A percentile compares a stretch with the other conserved stretches of the same genome.
These are phyloP conservation scores for Lipomyces kockii DNA, from an alignment of 805 yeast genomes.

Conservation along the genomic window DNA sequence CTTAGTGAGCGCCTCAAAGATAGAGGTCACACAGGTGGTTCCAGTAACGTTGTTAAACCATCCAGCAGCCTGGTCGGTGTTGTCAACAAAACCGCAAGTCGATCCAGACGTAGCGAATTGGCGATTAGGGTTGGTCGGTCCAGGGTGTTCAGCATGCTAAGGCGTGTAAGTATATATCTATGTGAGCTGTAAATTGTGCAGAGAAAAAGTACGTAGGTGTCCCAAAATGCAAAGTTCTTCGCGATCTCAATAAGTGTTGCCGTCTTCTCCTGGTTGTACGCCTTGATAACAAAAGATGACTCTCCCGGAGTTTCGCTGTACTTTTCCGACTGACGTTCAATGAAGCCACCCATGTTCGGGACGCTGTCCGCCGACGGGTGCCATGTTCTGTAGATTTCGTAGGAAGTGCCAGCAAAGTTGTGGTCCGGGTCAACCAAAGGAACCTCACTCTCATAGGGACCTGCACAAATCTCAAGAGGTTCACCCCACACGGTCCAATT, in stretches of 20 bases:
- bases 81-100: conserved; percentile 10
- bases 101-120: conserved; percentile 12
- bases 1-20: conserved; percentile 6
- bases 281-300: conserved; percentile 11
- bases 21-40: conserved; percentile 6
- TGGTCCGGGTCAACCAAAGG: conserved; percentile 9
- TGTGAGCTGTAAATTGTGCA: neutral
- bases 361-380: conserved; percentile 1
- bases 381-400: conserved; percentile 9
- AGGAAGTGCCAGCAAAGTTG: conserved; percentile 5
- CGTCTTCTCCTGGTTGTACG: conserved; percentile 3
- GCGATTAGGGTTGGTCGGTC: conserved; percentile 12
- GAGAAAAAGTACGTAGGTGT: neutral
- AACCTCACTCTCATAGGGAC: conserved; percentile 7
- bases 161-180: neutral
- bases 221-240: conserved; percentile 9
- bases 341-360: conserved; percentile 15
- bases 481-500: conserved; percentile 12
- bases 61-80: conserved; percentile 14
- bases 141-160: conserved; percentile 15
- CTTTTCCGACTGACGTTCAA: conserved; percentile 7
- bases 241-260: conserved; percentile 1
- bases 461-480: conserved; percentile 4
- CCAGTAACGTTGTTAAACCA: neutral
- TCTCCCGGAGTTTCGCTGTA: conserved; percentile 3